Base-by-base conservation (phyloP, 2,329 filamentous ascomycete species). In the Diaporthe sp. region DNA sequence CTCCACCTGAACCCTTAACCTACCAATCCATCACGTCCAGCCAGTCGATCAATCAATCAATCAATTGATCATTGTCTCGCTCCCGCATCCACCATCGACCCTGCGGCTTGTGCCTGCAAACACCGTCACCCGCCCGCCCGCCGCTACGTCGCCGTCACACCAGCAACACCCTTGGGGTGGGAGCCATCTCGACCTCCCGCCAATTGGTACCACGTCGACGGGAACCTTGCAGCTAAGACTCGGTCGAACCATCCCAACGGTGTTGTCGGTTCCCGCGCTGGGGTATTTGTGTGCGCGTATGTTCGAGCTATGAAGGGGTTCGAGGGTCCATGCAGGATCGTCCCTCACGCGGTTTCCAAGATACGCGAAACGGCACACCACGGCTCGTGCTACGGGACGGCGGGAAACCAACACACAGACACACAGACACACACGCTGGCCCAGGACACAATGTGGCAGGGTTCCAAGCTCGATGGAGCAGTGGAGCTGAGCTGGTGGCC, bases 171-270 rank as follows among this genome's bases (percentile, higher is more conserved):
- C 33, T 38, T n/a, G n/a, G 4, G 22, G 61, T 12, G 19, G 22
- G 33, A 40, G 2, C 13, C 15, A 25, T 38, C 33, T 38, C 64
- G 47, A 40, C 47, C 60, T 47, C 15, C 33, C 47, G 47, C 47
- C 64, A 68, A 28, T 52, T 40, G 64, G 64, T 54, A 40, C 64
- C 64, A 68, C 64, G 64, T 68, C 64, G 30, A 40, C 64, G 64
- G 64, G 64, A 68, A 68, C 47, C 64, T 68, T 68, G 64, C 64
- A 68, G 30, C 64, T 54, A 40, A 68, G 64, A 68, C 64, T 42
- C 64, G 47, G 22, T 40, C 33, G 64, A 68, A 25, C 47, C 64
- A 68, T 68, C 45, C 30, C 64, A 68, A 54, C 64, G 64, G 64
- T 68, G 64, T 40, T 54, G 64, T 68, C 64, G 64, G 30, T 30